phyloP scores from a whole-genome alignment of 306 rosid species.

The Rosa rugosa region DNA sequence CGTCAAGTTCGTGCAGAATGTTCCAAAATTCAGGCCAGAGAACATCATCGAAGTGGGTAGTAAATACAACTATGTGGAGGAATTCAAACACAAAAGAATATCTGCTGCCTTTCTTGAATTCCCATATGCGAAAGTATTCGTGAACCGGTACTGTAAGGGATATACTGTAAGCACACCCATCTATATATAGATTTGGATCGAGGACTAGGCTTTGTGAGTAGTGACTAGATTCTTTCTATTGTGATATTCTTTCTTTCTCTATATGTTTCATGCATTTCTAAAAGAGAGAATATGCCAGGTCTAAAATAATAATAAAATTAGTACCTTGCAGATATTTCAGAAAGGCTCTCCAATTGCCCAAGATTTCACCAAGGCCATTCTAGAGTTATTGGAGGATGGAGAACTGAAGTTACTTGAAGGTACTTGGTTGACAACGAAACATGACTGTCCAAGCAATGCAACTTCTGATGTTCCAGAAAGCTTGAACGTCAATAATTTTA shows the following conservation, averaged over 20 bases:
- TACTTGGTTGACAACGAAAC: constrained; percentile 30
- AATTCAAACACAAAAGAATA: constrained; percentile 32
- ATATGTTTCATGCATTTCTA: not conserved
- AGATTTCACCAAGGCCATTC: constrained; percentile 54
- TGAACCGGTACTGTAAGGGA: constrained; percentile 42
- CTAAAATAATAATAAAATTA: not conserved
- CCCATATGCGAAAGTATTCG: constrained; percentile 51
- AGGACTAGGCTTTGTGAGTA: constrained; percentile 68
- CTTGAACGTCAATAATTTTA: constrained; percentile 43
- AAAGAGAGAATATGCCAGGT: too few species aligned
- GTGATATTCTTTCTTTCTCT: not conserved
- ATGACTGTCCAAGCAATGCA: constrained; percentile 25
- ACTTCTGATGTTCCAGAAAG: constrained; percentile 25
- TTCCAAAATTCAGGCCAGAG: not conserved
- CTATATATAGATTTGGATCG: constrained; percentile 49
- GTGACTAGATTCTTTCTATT: too few species aligned
- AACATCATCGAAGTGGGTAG: constrained; percentile 20
- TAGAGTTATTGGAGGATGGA: constrained; percentile 41
- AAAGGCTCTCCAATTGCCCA: constrained; percentile 58
- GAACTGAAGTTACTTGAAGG: constrained; percentile 38
- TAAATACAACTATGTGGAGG: constrained; percentile 26
- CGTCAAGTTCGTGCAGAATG: constrained; percentile 23
- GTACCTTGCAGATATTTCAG: constrained; percentile 44
- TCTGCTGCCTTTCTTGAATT: constrained; percentile 65
- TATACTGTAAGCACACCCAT: constrained; percentile 28